Evolutionary conservation across 2,329 filamentous ascomycete genomes (phyloP).

Genomic region (Chaetothyriales sp.): DNA sequence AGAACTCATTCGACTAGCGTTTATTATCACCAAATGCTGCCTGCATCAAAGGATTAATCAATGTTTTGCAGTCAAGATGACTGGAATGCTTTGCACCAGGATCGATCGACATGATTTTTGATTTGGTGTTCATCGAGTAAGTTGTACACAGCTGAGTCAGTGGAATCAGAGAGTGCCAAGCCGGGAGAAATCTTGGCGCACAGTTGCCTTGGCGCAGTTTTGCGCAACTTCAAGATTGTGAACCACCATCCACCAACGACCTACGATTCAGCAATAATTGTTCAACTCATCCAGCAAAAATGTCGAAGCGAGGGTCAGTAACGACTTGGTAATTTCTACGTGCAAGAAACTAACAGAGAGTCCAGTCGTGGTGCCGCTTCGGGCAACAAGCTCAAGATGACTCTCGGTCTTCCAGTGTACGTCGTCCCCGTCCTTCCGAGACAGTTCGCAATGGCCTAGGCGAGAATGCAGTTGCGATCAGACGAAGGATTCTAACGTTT

Average conservation of each 20-base stretch:
- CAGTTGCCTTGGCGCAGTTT: not conserved
- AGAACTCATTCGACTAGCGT: not conserved
- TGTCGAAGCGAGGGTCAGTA: slow-evolving; percentile 18
- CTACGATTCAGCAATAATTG: not conserved
- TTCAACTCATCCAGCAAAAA: slow-evolving; percentile 1
- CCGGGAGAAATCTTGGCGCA: not conserved
- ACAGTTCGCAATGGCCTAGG: not conserved
- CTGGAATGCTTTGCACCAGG: not conserved
- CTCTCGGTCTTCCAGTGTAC: slow-evolving; percentile 99
- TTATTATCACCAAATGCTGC: not conserved
- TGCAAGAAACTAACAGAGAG: slow-evolving; percentile 6
- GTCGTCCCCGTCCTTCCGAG: slow-evolving; percentile 39
- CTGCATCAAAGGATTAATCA: not conserved
- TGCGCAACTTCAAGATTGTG: not conserved
- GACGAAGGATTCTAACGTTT: not conserved
- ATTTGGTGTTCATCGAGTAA: not conserved
- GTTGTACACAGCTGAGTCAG: too few relatives aligned
- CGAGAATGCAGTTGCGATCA: not conserved
- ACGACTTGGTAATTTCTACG: not conserved
- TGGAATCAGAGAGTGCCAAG: not conserved
- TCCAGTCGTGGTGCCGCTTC: slow-evolving; percentile 65
- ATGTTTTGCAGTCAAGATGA: not conserved
- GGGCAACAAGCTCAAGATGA: slow-evolving; percentile 99
- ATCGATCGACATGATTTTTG: not conserved
- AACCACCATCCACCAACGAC: not conserved